These are phyloP conservation scores for Scleroderma bovista DNA, from an alignment of 768 basidiomycete species.

Conservation along the genomic window DNA sequence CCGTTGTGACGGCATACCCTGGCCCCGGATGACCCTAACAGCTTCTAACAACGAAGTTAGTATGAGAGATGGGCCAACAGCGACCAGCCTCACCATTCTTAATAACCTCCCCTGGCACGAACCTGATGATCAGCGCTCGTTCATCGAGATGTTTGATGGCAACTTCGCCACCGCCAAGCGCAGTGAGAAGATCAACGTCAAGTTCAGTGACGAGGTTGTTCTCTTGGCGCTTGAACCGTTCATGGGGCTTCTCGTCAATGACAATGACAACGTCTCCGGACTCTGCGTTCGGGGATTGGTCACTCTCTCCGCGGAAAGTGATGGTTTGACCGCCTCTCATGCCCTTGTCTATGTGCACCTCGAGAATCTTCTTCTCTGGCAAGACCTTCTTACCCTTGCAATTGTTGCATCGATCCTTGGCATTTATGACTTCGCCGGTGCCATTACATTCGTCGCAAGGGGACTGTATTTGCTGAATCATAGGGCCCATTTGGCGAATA, in stretches of 20 bases:
- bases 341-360: constrained; percentile 97
- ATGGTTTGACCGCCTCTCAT: constrained; percentile 95
- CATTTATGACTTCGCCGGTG: constrained; percentile 91
- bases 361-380: constrained; percentile 93
- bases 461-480: constrained; percentile 99
- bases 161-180: constrained; percentile 88
- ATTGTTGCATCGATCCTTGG: constrained; percentile 83
- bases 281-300: constrained; percentile 82
- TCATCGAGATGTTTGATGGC: constrained; percentile 92
- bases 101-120: constrained; percentile 85
- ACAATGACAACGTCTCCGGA: constrained; percentile 95
- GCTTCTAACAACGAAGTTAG: constrained; percentile 48
- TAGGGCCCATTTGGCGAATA: constrained; percentile 96
- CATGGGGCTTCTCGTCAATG: constrained; percentile 89
- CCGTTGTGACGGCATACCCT: constrained; percentile 98
- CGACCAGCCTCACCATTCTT: constrained; percentile 72
- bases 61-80: background rate
- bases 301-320: constrained; percentile 84
- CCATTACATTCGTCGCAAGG: constrained; percentile 91
- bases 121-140: constrained; percentile 74
- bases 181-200: constrained; percentile 91
- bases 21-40: constrained; percentile 84
- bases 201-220: constrained; percentile 82
- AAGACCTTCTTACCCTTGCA: constrained; percentile 96
- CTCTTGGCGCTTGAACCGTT: constrained; percentile 81